Conservation (phyloP, 345 rosid species). For the Eucalyptus sideroxylon region DNA sequence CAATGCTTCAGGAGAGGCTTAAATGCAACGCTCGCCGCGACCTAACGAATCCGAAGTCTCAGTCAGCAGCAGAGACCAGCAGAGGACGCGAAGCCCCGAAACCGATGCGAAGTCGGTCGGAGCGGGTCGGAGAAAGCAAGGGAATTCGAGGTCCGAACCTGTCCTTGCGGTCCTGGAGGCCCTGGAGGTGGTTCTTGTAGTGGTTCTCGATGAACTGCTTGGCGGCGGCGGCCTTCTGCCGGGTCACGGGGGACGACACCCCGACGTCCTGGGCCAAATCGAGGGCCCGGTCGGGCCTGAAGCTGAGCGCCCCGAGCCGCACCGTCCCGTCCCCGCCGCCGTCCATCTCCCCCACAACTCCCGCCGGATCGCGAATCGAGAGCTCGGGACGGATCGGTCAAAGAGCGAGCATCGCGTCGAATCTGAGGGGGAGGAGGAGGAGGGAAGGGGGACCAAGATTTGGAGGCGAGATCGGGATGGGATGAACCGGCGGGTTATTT, state of each 20-base stretch:
- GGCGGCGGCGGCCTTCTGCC: slow-evolving; percentile 97
- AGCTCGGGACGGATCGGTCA: background rate
- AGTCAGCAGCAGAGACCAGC: background rate
- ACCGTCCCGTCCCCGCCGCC: slow-evolving; percentile 82
- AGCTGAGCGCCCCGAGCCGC: slow-evolving; percentile 48
- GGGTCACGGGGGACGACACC: slow-evolving; percentile 89
- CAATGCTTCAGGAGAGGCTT: background rate
- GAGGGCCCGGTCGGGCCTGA: slow-evolving; percentile 47
- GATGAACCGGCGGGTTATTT: background rate
- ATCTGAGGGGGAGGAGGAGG: background rate
- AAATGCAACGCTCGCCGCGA: background rate
- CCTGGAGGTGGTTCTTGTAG: slow-evolving; percentile 87
- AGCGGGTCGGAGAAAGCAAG: background rate
- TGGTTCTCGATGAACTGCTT: slow-evolving; percentile 98
- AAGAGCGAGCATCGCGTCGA: background rate
- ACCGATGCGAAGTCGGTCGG: background rate
- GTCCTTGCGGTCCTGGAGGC: slow-evolving; percentile 87
- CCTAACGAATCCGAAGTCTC: background rate
- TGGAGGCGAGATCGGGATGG: background rate
- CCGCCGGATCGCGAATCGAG: background rate
- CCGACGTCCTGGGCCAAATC: slow-evolving; percentile 41
- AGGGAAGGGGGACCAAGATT: too few relatives aligned
- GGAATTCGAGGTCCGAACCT: slow-evolving; percentile 22
- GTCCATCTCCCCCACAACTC: slow-evolving; percentile 27
- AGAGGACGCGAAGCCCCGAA: background rate